Evolutionary conservation across 805 yeast species (phyloP).

Genomic region (Diddensiella caesifluorescens): DNA sequence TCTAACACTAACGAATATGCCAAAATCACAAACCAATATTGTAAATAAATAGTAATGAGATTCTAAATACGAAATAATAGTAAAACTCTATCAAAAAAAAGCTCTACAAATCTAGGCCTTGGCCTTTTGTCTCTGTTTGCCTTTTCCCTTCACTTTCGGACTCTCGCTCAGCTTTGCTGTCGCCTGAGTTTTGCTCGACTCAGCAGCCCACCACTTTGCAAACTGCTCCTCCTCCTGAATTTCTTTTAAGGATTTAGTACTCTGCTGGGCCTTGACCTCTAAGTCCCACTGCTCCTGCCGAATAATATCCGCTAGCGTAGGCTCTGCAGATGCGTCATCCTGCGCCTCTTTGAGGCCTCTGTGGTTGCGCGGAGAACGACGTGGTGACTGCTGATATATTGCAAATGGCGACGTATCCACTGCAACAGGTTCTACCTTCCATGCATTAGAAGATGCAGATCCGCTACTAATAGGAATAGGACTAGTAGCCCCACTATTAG

Average conservation of each 20-base stretch:
- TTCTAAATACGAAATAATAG: too few relatives aligned
- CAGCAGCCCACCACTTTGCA: slow-evolving; percentile 84
- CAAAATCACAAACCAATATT: too few relatives aligned
- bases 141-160: too few relatives aligned
- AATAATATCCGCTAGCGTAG: slow-evolving; percentile 25
- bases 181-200: slow-evolving; percentile 31
- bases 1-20: too few relatives aligned
- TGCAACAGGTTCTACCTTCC: slow-evolving; percentile 3
- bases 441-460: slow-evolving; percentile 5
- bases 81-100: too few relatives aligned
- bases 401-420: slow-evolving; percentile 16
- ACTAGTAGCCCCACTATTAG: background rate
- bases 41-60: too few relatives aligned
- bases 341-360: too few relatives aligned
- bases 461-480: background rate
- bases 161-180: too few relatives aligned
- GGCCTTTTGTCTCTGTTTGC: too few relatives aligned
- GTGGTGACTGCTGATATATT: slow-evolving; percentile 5
- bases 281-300: slow-evolving; percentile 39
- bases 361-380: background rate
- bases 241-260: slow-evolving; percentile 52
- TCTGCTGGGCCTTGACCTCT: slow-evolving; percentile 33
- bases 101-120: too few relatives aligned
- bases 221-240: slow-evolving; percentile 78
- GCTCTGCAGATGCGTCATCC: background rate